phyloP scores from a whole-genome alignment of 208 protist genomes.

The Crithidia expoeki region DNA sequence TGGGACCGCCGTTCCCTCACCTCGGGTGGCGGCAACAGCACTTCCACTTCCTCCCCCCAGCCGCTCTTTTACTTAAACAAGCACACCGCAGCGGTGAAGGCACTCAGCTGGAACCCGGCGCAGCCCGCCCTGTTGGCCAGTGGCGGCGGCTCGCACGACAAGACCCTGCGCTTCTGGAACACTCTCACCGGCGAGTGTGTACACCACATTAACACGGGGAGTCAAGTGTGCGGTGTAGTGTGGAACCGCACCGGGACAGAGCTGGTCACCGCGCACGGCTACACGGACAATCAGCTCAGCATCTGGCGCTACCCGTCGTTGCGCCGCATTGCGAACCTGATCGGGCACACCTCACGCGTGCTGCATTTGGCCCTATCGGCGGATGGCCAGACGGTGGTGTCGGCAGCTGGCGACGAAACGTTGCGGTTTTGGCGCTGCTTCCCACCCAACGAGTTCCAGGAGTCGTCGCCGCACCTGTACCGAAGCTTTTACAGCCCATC shows the following conservation, averaged over 20 bases:
- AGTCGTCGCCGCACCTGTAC: constrained; percentile 27
- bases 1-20: constrained; percentile 89
- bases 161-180: constrained; percentile 98
- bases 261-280: constrained; percentile 98
- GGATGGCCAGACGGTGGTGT: constrained; percentile 97
- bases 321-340: constrained; percentile 96
- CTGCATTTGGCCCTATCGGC: constrained; percentile 97
- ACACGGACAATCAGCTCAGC: constrained; percentile 97
- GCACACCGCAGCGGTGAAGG: constrained; percentile 98
- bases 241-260: constrained; percentile 96
- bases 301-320: constrained; percentile 99
- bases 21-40: constrained; percentile 6
- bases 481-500: constrained; percentile 21
- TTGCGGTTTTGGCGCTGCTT: constrained; percentile 96
- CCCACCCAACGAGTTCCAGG: constrained; percentile 35
- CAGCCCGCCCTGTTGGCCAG: constrained; percentile 96
- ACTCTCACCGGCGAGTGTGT: constrained; percentile 93
- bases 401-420: constrained; percentile 98
- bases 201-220: constrained; percentile 95
- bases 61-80: constrained; percentile 91
- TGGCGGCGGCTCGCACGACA: constrained; percentile 98
- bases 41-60: constrained; percentile 6
- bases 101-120: constrained; percentile 98
- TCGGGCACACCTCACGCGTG: constrained; percentile 97
- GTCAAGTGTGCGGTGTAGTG: constrained; percentile 97